A percentile compares a stretch with the other conserved stretches of the same genome.
Conservation (phyloP, 495 filamentous ascomycete species). For the Penicillium verhagenii region DNA sequence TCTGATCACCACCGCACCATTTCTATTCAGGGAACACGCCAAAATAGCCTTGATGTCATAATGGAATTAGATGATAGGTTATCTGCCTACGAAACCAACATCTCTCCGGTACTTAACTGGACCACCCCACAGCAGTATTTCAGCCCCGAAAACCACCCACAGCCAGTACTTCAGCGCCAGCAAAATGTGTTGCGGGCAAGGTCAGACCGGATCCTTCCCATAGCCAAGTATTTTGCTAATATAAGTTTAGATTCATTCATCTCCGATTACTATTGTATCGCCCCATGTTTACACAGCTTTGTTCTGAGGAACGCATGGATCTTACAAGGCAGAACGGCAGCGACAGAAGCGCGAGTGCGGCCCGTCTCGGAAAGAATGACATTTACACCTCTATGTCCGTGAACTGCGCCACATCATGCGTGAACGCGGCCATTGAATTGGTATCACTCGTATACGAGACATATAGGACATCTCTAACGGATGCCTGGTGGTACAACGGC, state of each 20-base stretch:
- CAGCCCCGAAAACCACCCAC: slow-evolving; percentile 3
- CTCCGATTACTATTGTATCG: slow-evolving; percentile 47
- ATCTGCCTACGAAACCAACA: slow-evolving; percentile 31
- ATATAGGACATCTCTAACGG: slow-evolving; percentile 36
- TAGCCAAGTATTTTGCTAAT: neutral
- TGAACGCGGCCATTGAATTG: slow-evolving; percentile 38
- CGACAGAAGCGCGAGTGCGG: neutral
- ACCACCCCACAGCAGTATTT: slow-evolving; percentile 7
- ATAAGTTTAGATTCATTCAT: slow-evolving; percentile 39
- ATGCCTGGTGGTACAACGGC: slow-evolving; percentile 50
- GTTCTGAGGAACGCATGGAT: slow-evolving; percentile 29
- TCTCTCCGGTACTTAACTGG: slow-evolving; percentile 41
- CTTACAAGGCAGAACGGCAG: slow-evolving; percentile 8
- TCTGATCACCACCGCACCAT: slow-evolving; percentile 13
- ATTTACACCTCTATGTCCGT: slow-evolving; percentile 37
- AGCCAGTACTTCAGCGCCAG: slow-evolving; percentile 33
- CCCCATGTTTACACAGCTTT: slow-evolving; percentile 46
- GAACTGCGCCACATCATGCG: slow-evolving; percentile 41
- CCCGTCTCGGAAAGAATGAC: slow-evolving; percentile 17
- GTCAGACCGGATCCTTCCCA: slow-evolving; percentile 14
- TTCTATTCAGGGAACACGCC: slow-evolving; percentile 9
- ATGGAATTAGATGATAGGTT: slow-evolving; percentile 42
- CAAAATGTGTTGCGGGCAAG: slow-evolving; percentile 42
- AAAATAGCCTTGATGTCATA: slow-evolving; percentile 37
- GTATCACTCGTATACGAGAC: slow-evolving; percentile 38